Percentiles rank a stretch among this genome's conserved stretches.
These are phyloP conservation scores for Venturia aucupariae DNA, from an alignment of 2,329 filamentous ascomycete genomes.

Conservation along the genomic window DNA sequence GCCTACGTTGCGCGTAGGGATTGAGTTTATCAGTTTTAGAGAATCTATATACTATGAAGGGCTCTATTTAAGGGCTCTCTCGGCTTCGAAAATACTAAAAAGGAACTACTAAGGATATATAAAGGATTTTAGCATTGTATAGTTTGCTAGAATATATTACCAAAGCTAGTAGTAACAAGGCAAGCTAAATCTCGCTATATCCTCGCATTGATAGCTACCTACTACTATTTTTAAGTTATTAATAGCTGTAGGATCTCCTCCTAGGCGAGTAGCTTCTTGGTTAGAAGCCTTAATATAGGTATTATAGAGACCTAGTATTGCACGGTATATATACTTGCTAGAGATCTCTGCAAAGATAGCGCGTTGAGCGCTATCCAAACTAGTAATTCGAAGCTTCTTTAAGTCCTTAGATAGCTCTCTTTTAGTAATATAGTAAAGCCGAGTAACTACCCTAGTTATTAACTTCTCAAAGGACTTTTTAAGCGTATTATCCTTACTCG, in stretches of 20 bases:
- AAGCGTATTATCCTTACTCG: not conserved
- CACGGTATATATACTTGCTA: too few relatives aligned
- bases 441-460: not conserved
- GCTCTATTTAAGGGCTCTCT: not conserved
- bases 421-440: not conserved
- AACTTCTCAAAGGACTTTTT: not conserved
- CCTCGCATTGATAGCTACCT: too few relatives aligned
- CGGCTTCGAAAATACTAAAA: not conserved
- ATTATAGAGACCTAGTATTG: too few relatives aligned
- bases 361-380: not conserved
- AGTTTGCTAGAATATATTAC: too few relatives aligned
- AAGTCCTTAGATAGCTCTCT: not conserved
- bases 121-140: not conserved
- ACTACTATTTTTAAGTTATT: too few relatives aligned
- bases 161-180: too few relatives aligned
- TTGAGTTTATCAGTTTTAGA: not conserved
- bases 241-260: too few relatives aligned
- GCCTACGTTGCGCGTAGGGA: not conserved
- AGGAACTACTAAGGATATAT: not conserved
- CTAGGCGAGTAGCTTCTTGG: too few relatives aligned
- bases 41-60: not conserved
- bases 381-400: not conserved
- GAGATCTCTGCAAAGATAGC: too few relatives aligned
- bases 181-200: too few relatives aligned
- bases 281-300: too few relatives aligned